These are phyloP conservation scores for Lichtheimia hyalospora DNA, from an alignment of 371 early-diverging fungal species.

Conservation along the genomic window DNA sequence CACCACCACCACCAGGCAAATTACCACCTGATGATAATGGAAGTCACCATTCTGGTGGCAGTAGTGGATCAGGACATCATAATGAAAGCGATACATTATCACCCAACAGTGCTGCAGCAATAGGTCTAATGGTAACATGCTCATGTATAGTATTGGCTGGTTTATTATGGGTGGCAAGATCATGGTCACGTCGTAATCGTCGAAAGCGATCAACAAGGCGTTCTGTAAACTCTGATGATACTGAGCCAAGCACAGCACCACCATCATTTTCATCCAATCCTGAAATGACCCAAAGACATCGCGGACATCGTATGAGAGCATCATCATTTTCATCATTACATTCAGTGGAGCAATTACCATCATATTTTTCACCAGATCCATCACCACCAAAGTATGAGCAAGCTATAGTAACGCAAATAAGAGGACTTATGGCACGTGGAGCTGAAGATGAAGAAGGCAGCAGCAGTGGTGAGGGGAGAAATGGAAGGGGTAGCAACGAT, in stretches of 20 bases:
- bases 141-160: constrained; percentile 22
- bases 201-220: constrained; percentile 1
- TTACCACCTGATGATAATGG: constrained; percentile 5
- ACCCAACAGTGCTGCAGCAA: constrained; percentile 24
- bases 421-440: constrained; percentile 18
- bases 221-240: constrained; percentile 7
- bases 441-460: neutral
- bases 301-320: neutral
- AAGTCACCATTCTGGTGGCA: neutral
- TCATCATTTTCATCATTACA: constrained; percentile 20
- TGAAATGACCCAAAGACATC: constrained; percentile 18
- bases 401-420: constrained; percentile 47
- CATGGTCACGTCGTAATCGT: constrained; percentile 2
- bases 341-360: constrained; percentile 31
- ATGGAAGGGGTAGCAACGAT: neutral
- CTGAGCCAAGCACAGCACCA: constrained; percentile 28
- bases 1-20: constrained; percentile 22
- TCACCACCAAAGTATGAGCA: constrained; percentile 49
- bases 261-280: constrained; percentile 39
- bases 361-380: constrained; percentile 34
- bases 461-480: neutral
- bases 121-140: constrained; percentile 27
- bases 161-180: constrained; percentile 15
- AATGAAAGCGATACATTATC: constrained; percentile 10
- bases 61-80: neutral